These are phyloP conservation scores for Pecoramyces ruminantium DNA, from an alignment of 192 early-diverging fungal species.

Conservation along the genomic window DNA sequence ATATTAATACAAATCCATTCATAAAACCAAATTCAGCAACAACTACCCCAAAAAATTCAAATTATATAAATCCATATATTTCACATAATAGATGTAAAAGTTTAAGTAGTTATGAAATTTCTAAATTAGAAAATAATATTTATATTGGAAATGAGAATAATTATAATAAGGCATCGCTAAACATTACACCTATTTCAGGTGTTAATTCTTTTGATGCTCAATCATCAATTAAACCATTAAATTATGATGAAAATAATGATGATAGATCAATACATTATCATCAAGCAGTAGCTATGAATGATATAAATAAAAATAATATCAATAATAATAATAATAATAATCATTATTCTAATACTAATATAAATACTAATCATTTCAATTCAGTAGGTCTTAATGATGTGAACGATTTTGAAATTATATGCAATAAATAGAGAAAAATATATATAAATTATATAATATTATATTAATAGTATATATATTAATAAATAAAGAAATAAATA, in stretches of 20 bases:
- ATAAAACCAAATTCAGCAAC: background rate
- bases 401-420: background rate
- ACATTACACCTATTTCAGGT: background rate
- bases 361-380: background rate
- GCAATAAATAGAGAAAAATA: background rate
- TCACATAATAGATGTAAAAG: background rate
- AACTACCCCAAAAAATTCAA: background rate
- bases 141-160: background rate
- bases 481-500: no score
- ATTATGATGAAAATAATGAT: background rate
- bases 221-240: background rate
- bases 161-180: background rate
- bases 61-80: background rate
- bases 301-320: background rate
- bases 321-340: background rate
- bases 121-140: background rate
- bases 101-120: background rate
- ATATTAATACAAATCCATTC: background rate
- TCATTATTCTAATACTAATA: background rate
- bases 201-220: background rate
- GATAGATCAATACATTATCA: background rate
- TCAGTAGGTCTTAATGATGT: background rate
- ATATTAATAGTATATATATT: background rate
- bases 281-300: background rate
- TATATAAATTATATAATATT: background rate